Evolutionary conservation across 1,284 basidiomycete genomes (phyloP).

Genomic region (Ceratobasidium sp.): DNA sequence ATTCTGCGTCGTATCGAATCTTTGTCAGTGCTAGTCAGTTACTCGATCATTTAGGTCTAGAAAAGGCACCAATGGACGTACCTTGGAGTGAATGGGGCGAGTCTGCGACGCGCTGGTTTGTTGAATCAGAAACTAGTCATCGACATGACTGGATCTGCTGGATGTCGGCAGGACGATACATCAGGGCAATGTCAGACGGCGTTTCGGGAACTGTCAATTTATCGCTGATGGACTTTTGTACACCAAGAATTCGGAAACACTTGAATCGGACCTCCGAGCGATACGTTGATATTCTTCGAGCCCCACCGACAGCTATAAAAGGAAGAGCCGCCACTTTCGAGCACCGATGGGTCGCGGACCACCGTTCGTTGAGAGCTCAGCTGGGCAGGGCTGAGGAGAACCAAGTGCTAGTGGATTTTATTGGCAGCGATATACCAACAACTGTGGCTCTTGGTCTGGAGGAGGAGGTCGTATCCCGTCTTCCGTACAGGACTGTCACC

Average conservation of each 20-base stretch:
- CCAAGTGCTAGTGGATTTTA: background rate
- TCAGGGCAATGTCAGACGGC: background rate
- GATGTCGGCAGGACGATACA: background rate
- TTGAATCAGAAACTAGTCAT: background rate
- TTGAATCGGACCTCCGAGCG: background rate
- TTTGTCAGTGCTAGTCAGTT: background rate
- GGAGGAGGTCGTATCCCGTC: background rate
- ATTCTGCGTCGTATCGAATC: background rate
- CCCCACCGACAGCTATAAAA: background rate
- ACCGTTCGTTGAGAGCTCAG: background rate
- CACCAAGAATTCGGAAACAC: background rate
- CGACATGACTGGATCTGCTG: conserved; percentile 1
- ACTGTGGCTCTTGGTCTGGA: background rate
- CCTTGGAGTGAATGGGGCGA: conserved; percentile 26
- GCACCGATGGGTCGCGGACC: background rate
- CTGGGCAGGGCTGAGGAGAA: background rate
- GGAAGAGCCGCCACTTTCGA: background rate
- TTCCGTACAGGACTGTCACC: conserved; percentile 10
- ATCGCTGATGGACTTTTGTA: conserved; percentile 6
- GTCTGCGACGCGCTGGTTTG: conserved; percentile 22
- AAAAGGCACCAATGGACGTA: background rate
- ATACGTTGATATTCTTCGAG: background rate
- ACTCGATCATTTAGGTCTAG: background rate
- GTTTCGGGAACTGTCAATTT: background rate
- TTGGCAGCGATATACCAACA: background rate